phyloP scores from a whole-genome alignment of 192 early-diverging fungal genomes.

The Dissophora globulifera region DNA sequence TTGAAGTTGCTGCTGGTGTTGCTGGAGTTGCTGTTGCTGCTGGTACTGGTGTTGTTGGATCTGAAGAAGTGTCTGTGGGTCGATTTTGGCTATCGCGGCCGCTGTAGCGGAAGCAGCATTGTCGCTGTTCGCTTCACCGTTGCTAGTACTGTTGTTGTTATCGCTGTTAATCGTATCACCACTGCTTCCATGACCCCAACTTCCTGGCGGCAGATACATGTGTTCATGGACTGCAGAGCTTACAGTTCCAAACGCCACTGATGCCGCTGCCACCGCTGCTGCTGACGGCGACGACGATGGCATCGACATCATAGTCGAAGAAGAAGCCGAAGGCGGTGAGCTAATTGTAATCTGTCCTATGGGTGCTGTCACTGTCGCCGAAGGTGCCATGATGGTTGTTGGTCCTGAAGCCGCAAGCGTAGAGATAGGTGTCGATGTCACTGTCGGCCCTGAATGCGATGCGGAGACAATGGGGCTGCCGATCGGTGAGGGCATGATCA shows the following conservation, averaged over 20 bases:
- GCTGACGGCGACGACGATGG: conserved; percentile 44
- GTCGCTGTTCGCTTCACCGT: not conserved
- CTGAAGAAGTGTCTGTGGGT: conserved; percentile 2
- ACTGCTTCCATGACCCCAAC: conserved; percentile 1
- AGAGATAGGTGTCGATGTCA: not conserved
- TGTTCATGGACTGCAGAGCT: conserved; percentile 40
- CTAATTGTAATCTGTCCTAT: not conserved
- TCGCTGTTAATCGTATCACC: not conserved
- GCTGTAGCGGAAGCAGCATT: too few species aligned
- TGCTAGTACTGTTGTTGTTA: conserved; percentile 4
- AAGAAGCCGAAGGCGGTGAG: not conserved
- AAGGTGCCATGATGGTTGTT: not conserved
- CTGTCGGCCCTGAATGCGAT: too few species aligned
- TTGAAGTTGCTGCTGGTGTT: conserved; percentile 6
- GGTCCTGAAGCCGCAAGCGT: not conserved
- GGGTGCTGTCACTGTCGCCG: not conserved
- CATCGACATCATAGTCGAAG: conserved; percentile 4
- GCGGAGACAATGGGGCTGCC: too few species aligned
- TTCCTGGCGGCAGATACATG: conserved; percentile 22
- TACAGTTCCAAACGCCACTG: conserved; percentile 32
- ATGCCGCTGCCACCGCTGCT: conserved; percentile 28
- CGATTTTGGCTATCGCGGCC: too few species aligned
- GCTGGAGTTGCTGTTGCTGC: conserved; percentile 13
- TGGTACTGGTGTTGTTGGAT: too few species aligned
- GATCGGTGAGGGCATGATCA: conserved; percentile 1